phyloP scores from a whole-genome alignment of 2,329 filamentous ascomycete genomes.

The Chaetoscypha palmicola region DNA sequence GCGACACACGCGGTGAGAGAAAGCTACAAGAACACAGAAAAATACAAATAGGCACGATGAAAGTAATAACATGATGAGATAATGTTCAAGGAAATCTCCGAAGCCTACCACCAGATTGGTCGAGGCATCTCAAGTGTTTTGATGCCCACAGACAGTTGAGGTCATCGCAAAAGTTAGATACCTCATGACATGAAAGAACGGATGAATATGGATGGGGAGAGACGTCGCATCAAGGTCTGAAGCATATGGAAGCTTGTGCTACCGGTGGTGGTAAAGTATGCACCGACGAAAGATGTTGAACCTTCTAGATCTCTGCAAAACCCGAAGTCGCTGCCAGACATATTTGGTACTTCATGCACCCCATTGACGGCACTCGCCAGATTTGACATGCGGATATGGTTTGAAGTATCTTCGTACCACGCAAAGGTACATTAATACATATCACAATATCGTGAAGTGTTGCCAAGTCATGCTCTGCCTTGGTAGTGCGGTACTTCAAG shows the following conservation, averaged over 20 bases:
- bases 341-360: too few relatives aligned
- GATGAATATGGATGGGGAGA: background rate
- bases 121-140: background rate
- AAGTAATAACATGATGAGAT: slow-evolving; percentile 3
- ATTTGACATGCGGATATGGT: too few relatives aligned
- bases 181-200: background rate
- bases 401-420: too few relatives aligned
- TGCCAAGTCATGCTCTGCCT: too few relatives aligned
- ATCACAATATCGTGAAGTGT: too few relatives aligned
- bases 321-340: too few relatives aligned
- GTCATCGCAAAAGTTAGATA: background rate
- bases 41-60: slow-evolving; percentile 12
- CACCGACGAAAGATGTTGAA: too few relatives aligned
- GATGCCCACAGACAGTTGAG: background rate
- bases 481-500: too few relatives aligned
- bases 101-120: background rate
- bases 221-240: slow-evolving; percentile 7
- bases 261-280: slow-evolving; percentile 4
- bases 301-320: too few relatives aligned
- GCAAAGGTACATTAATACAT: too few relatives aligned
- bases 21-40: slow-evolving; percentile 9
- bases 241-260: slow-evolving; percentile 9
- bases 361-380: too few relatives aligned
- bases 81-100: slow-evolving; percentile 4
- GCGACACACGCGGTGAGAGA: slow-evolving; percentile 20